Evolutionary conservation across 441 rosid species (phyloP), one percentile per base, ranked within the genome.

Genomic region (Eutrema salsugineum): DNA sequence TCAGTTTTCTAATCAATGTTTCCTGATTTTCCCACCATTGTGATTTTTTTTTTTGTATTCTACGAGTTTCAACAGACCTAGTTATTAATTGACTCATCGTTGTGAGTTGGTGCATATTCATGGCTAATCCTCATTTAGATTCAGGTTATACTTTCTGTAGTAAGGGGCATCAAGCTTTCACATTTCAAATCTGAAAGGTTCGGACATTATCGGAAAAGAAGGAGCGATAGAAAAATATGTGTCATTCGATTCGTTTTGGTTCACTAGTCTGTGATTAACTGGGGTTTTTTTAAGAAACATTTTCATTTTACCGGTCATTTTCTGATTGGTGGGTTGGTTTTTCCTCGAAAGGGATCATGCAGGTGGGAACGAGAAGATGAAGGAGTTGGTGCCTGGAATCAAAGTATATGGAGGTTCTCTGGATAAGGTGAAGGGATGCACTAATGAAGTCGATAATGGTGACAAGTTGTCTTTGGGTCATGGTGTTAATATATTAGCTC

Each of bases 341-440:
- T 56, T 19, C 8, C 3, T 39, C 70, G 68, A 44, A 53, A 91
- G 96, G 99, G 97, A 91, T 82, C 99, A 94, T 79, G 91, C 99
- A 5, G 95, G 97, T 43, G 97, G 99, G 6, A 94, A 94, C 66
- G 92, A 83, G 40, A 87, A 82, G 82, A 86, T 94, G 8, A 94
- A 84, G 86, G 63, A 82, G 72, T 75, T 88, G 69, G 71, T 94
- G 30, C 89, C 92, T 19, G 97, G 83, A 46, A 86, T 94, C 73
- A 82, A 85, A 82, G 88, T 94, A 6, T 91, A 84, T 33, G 97
- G 97, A 28, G 96, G 97, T 59, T 90, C 99, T 19, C 27, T 90
- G 20, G 97, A 91, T 80, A 81, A 86, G 43, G 99, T 91, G 10
- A 79, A 76, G 73, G 97, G 87, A 12, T 94, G 97, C 78, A 87